A percentile compares a stretch with the other conserved stretches of the same genome.
Evolutionary conservation across 1,284 basidiomycete species (phyloP).

Genomic region (Cystobasidiaceae sp.): DNA sequence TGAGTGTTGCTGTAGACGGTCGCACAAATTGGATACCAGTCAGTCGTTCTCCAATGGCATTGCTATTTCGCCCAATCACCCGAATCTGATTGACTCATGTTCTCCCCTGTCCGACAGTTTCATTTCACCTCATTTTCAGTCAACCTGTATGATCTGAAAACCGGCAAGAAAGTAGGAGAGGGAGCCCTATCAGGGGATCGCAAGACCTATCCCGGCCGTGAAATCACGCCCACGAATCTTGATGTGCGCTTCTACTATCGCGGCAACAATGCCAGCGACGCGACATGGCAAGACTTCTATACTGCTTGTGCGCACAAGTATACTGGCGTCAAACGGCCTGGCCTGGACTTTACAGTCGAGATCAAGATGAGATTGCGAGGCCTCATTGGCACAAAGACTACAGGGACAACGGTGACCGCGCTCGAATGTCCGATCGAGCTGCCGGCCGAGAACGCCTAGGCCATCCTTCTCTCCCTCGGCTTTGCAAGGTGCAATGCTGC

Average conservation of each 20-base stretch:
- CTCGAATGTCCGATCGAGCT: constrained; percentile 25
- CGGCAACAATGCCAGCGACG: constrained; percentile 32
- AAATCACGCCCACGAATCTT: constrained; percentile 6
- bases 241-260: constrained; percentile 31
- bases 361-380: constrained; percentile 29
- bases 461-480: neutral
- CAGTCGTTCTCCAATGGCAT: neutral
- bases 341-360: constrained; percentile 29
- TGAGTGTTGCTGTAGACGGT: constrained; percentile 31
- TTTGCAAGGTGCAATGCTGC: neutral
- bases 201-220: constrained; percentile 18
- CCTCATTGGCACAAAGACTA: constrained; percentile 18
- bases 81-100: constrained; percentile 8
- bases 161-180: constrained; percentile 31
- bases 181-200: constrained; percentile 31
- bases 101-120: constrained; percentile 10
- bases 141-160: constrained; percentile 32
- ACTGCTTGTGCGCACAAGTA: constrained; percentile 34
- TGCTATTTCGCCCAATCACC: neutral
- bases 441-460: constrained; percentile 10
- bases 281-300: constrained; percentile 32
- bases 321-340: constrained; percentile 23
- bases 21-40: constrained; percentile 25
- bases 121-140: constrained; percentile 23
- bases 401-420: constrained; percentile 5